Evolutionary conservation across 139 green algal genomes (phyloP), one percentile per base, ranked within the genome.

Genomic region (Coelastrella sp.): DNA sequence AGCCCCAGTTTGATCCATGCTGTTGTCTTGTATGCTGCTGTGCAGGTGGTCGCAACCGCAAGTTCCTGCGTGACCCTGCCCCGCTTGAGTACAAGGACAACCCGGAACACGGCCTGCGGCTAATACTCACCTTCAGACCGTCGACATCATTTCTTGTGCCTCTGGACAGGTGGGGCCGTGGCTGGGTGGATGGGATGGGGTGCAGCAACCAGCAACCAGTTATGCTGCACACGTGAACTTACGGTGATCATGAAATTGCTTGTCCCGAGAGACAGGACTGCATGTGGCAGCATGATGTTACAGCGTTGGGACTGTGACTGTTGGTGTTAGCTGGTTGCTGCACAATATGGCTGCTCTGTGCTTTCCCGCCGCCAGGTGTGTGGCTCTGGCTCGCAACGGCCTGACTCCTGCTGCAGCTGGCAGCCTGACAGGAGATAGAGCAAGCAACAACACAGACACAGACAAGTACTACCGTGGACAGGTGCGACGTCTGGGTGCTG

Each of bases 51-150:
- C 94, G 98, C 61, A 98, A 97, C 91, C 95, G 98, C 19, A 94
- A 97, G 72, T 99, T 97, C 90, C 92, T 99, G 65, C 88, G 92
- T 76, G 95, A 97, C 0, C 95, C 95, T 6, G 84, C 95, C 68
- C 92, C 93, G 12, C 93, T 99, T 14, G 97, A 98, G 17, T 97
- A 94, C 88, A 97, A 97, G 73, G 92, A 97, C 82, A 99, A 99
- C 87, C 97, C 98, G 0, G 98, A 99, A 93, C 96, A 99, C 90
- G 98, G 97, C 49, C 94, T 99, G 84, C 95, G 98, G 66, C 91
- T 99, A 63, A 98, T 99, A 87, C 95, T 99, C 35, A 98, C 95
- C 66, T 99, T 99, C 91, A 92, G 96, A 81, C 96, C 98, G 6
- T 81, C 78, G 70, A 96, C 97, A 49, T 96, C 94, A 8, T 99